Percentiles rank a stretch among this genome's conserved stretches.
These are phyloP conservation scores for Coemansia sp. DNA, from an alignment of 192 early-diverging fungal genomes.

Conservation along the genomic window DNA sequence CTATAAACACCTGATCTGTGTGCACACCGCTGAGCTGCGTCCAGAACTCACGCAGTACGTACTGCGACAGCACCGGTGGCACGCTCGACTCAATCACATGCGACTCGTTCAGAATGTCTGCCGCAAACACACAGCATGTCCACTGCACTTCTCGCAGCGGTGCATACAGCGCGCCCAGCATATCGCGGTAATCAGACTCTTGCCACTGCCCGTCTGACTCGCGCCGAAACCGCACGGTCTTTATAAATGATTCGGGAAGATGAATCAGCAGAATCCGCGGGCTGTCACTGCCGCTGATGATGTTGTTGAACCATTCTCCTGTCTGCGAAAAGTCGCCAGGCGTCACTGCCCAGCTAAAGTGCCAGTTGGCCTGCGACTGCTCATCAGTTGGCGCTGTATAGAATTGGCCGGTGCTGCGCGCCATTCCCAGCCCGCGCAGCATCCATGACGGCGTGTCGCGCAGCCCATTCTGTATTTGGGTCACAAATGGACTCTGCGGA, in stretches of 20 bases:
- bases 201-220: conserved; percentile 20
- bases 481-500: conserved; percentile 25
- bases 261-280: conserved; percentile 39
- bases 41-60: conserved; percentile 50
- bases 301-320: conserved; percentile 33
- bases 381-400: conserved; percentile 19
- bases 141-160: conserved; percentile 33
- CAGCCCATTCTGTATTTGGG: conserved; percentile 14
- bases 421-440: conserved; percentile 35
- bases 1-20: conserved; percentile 35
- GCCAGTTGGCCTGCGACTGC: conserved; percentile 26
- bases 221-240: conserved; percentile 13
- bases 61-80: conserved; percentile 37
- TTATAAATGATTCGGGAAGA: conserved; percentile 40
- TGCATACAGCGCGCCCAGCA: conserved; percentile 30
- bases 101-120: conserved; percentile 28
- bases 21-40: conserved; percentile 33
- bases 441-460: conserved; percentile 43
- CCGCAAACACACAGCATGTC: conserved; percentile 46
- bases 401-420: conserved; percentile 25
- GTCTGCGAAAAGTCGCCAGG: conserved; percentile 33
- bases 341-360: conserved; percentile 47
- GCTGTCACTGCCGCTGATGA: conserved; percentile 7
- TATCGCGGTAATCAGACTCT: conserved; percentile 37
- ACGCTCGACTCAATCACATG: conserved; percentile 34